Evolutionary conservation across 805 yeast genomes (phyloP), one percentile per base, ranked within the genome.

Genomic region (Wickerhamiella kurtzmanii): DNA sequence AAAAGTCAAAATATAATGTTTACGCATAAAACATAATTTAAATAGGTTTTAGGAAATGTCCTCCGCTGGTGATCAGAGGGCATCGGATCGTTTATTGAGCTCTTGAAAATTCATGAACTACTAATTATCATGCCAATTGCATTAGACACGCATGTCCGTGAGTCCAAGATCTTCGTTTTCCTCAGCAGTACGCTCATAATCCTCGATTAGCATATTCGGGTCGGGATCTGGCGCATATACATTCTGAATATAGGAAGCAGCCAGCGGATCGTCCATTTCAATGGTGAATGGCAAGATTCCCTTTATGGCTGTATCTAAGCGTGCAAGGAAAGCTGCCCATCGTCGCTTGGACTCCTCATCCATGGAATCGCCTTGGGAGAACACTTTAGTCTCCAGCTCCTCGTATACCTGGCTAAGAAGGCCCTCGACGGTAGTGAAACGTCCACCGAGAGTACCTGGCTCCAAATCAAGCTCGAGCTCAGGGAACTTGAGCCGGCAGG

Each of bases 211-310:
- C 97, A 92, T 92, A 62, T 89, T 85, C 54, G 99, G 99, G 67
- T 92, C 99, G 38, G 76, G 76, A 66, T 92, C 99, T 22, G 99
- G 99, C 35, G 99, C 99, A 61, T 88, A 92, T n/a, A 89, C 92
- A 61, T 92, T 92, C 67, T 92, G 99, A 52, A 92, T 82, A 60
- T 92, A 92, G 0, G 96, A 86, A 3, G 94, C 81, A 17, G 96
- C 95, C 58, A 92, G 68, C 4, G 99, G 98, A 65, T 92, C 99
- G 53, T 79, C 87, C 94, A 92, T 82, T 38, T 76, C 62, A 35
- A 92, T 73, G 1, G 96, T 89, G 67, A 92, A 88, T 9, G 59
- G 58, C 48, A 80, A 77, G 41, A 76, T 69, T 41, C 97, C 98
- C 22, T 74, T 82, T 46, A 81, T 70, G 13, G 96, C 97, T 41